phyloP scores from a whole-genome alignment of 139 green algal genomes.

The Chlorella sp. region DNA sequence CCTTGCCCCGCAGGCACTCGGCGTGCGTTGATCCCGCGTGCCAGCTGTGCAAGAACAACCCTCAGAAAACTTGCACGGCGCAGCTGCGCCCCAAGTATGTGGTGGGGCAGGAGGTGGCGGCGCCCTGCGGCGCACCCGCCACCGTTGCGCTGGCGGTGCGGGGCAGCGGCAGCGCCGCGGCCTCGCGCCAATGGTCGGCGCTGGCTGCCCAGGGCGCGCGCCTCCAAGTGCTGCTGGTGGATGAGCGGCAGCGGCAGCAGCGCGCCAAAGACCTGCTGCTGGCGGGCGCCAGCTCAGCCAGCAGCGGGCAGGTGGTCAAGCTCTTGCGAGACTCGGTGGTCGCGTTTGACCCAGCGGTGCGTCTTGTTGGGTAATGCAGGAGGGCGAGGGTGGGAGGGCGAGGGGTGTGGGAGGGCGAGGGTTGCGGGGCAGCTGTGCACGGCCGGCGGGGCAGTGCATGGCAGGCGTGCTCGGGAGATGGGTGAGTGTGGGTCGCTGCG shows the following conservation, averaged over 20 bases:
- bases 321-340: neutral
- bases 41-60: neutral
- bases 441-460: too few relatives aligned
- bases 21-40: neutral
- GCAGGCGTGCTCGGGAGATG: too few relatives aligned
- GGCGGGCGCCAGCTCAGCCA: neutral
- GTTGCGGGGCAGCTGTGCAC: too few relatives aligned
- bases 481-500: too few relatives aligned
- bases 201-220: neutral
- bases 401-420: too few relatives aligned
- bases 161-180: neutral
- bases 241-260: slow-evolving; percentile 9
- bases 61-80: neutral
- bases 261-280: neutral
- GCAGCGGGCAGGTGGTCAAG: neutral
- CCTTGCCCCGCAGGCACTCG: neutral
- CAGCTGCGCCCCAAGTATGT: slow-evolving; percentile 11
- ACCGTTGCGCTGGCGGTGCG: neutral
- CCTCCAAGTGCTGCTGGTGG: neutral
- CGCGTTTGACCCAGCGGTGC: neutral
- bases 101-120: slow-evolving; percentile 8
- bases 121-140: neutral
- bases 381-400: too few relatives aligned
- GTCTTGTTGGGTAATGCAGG: neutral
- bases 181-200: neutral